Evolutionary conservation across 1,284 basidiomycete species (phyloP).

Genomic region (Boletellus deceptivus): DNA sequence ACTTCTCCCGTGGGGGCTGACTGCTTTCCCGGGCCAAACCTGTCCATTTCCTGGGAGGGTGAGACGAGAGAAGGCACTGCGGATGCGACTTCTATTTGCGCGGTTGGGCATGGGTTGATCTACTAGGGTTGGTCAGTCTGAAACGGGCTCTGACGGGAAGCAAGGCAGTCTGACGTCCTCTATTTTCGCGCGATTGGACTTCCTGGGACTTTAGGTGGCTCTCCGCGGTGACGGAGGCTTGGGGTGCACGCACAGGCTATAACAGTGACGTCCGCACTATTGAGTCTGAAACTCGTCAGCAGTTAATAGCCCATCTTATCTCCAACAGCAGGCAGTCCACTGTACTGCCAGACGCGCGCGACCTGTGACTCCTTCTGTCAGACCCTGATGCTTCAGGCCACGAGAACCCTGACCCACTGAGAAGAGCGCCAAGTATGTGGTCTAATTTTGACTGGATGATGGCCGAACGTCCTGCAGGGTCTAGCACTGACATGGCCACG

Average conservation of each 20-base stretch:
- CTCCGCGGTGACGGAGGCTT: slow-evolving; percentile 23
- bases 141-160: too few relatives aligned
- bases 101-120: slow-evolving; percentile 7
- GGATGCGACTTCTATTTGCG: background rate
- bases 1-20: slow-evolving; percentile 7
- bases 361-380: background rate
- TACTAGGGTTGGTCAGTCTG: too few relatives aligned
- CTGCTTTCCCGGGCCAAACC: slow-evolving; percentile 5
- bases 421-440: background rate
- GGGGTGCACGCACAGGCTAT: background rate
- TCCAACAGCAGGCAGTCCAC: background rate
- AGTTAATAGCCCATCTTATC: slow-evolving; percentile 9
- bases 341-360: background rate
- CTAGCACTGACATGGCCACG: slow-evolving; percentile 3
- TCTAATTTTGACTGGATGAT: background rate
- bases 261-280: slow-evolving; percentile 2
- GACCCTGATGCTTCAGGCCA: background rate
- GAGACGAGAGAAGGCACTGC: slow-evolving; percentile 2
- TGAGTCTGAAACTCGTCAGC: slow-evolving; percentile 13
- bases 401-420: slow-evolving; percentile 3
- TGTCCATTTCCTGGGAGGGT: slow-evolving; percentile 3
- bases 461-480: slow-evolving; percentile 1
- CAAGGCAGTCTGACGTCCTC: slow-evolving; percentile 6
- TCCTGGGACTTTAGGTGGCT: slow-evolving; percentile 22
- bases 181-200: slow-evolving; percentile 11